These are phyloP conservation scores for Sclerotinia minor DNA, from an alignment of 2,329 filamentous ascomycete species.

Conservation along the genomic window DNA sequence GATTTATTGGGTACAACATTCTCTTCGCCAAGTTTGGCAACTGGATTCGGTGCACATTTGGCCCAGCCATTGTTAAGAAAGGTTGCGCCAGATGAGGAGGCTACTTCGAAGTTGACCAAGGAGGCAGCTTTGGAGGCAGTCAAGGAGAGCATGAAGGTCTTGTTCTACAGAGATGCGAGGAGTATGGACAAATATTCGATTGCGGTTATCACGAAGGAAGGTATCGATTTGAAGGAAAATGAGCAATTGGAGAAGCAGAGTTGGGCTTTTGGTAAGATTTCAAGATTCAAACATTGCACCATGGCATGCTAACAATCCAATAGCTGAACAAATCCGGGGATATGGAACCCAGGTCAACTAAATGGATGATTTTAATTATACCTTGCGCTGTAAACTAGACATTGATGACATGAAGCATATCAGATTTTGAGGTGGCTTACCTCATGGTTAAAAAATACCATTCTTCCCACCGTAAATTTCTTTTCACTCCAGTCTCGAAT, in stretches of 20 bases:
- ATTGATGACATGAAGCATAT: conserved; percentile 35
- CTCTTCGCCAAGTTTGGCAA: conserved; percentile 82
- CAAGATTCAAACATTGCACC: background rate
- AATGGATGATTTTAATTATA: conserved; percentile 25
- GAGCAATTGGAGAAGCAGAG: conserved; percentile 93
- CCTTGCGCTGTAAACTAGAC: conserved; percentile 39
- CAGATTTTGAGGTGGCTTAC: conserved; percentile 9
- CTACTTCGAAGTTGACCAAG: conserved; percentile 67
- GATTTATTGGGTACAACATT: conserved; percentile 94
- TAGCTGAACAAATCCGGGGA: conserved; percentile 85
- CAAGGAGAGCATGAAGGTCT: conserved; percentile 95
- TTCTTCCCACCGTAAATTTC: background rate
- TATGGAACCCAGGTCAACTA: conserved; percentile 80
- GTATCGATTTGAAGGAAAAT: conserved; percentile 79
- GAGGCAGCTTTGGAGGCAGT: conserved; percentile 80
- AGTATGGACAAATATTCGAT: conserved; percentile 90
- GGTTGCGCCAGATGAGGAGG: conserved; percentile 79
- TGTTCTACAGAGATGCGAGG: conserved; percentile 95
- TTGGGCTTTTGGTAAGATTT: conserved; percentile 73
- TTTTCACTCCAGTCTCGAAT: background rate
- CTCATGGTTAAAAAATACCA: conserved; percentile 1
- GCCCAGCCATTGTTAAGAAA: conserved; percentile 88
- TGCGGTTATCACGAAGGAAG: conserved; percentile 83
- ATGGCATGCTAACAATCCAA: conserved; percentile 32
- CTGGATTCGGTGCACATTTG: conserved; percentile 89